These are phyloP conservation scores for Diaporthe helianthi DNA, from an alignment of 2,329 filamentous ascomycete species.

Conservation along the genomic window DNA sequence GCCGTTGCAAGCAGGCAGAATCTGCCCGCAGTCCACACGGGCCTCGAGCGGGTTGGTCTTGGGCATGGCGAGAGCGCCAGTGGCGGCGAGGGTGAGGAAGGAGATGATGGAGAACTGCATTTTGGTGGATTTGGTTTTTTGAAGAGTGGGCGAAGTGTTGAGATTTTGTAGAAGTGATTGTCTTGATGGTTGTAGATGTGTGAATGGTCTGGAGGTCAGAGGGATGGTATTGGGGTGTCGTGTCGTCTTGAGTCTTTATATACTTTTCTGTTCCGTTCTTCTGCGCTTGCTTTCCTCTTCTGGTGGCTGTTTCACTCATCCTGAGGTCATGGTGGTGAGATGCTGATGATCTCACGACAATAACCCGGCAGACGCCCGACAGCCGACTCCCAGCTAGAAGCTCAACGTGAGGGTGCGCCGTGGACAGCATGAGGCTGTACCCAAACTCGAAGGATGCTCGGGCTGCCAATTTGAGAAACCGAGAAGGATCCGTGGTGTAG, in stretches of 20 bases:
- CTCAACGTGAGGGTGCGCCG: neutral
- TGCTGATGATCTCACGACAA: neutral
- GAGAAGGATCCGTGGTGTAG: neutral
- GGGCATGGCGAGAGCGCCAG: conserved; percentile 11
- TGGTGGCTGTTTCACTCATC: neutral
- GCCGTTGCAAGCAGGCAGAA: conserved; percentile 37
- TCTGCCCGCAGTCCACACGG: conserved; percentile 32
- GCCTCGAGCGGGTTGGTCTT: neutral
- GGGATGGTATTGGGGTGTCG: neutral
- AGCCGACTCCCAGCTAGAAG: neutral
- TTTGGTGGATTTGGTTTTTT: neutral
- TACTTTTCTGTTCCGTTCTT: neutral
- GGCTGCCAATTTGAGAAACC: neutral
- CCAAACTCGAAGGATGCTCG: neutral
- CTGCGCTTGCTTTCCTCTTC: neutral
- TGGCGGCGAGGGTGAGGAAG: neutral
- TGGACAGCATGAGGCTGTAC: neutral
- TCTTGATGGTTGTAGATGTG: neutral
- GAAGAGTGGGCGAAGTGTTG: neutral
- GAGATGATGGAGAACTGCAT: conserved; percentile 18
- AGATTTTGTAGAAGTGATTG: neutral
- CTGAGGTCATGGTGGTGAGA: neutral
- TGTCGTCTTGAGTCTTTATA: neutral
- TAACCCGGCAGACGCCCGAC: neutral
- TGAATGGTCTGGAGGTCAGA: neutral